Base-by-base conservation (phyloP, 2,329 filamentous ascomycete genomes). In the Calcarisporium arbuscula region DNA sequence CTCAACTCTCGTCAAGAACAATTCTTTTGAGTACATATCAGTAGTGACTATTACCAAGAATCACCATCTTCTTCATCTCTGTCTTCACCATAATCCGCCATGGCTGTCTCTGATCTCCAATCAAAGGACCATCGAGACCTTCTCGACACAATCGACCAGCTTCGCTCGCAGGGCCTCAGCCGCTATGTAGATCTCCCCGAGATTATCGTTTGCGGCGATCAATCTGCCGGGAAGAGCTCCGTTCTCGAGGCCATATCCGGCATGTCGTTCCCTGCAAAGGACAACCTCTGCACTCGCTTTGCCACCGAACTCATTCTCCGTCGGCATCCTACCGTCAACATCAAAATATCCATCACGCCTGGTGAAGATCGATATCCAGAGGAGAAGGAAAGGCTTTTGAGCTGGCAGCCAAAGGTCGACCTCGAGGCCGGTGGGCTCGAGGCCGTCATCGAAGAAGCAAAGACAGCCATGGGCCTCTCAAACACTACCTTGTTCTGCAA, bases 211-310 rank as follows among this genome's bases (percentile, higher is more conserved):
- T 71, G 64, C 34, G 72, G 74, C 6, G 65, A 74, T 34, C 70
- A 75, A 42, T 70, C 67, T 0, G 62, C 65, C 3, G 74, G 72
- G 2, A 80, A 80, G 44, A 74, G 67, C 28, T 75, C 71, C 0
- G 68, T 77, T 0, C 57, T 80, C 0, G 72, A 79, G 41, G 70
- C 70, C 0, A 65, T 80, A 15, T 72, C 72, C 0, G 63, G 67
- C 6, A 64, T 79, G 2, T 60, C 64, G 0, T 78, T 79, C 34
- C 72, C 72, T 1, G 49, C 54, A 2, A 66, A 70, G n/a, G 65
- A 70, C 17, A 65, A 60, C 25, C 46, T 74, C 0, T 77, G 72
- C 43, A 77, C 74, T 0, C 57, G 69, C 0, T 77, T 77, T 38
- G 65, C 73, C 0, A 77, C 70, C 0, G 68, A 77, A 43, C 56